Percentiles rank a stretch among this genome's conserved stretches.
phyloP scores from a whole-genome alignment of 2,329 filamentous ascomycete species.

The Trichoderma brevicompactum region DNA sequence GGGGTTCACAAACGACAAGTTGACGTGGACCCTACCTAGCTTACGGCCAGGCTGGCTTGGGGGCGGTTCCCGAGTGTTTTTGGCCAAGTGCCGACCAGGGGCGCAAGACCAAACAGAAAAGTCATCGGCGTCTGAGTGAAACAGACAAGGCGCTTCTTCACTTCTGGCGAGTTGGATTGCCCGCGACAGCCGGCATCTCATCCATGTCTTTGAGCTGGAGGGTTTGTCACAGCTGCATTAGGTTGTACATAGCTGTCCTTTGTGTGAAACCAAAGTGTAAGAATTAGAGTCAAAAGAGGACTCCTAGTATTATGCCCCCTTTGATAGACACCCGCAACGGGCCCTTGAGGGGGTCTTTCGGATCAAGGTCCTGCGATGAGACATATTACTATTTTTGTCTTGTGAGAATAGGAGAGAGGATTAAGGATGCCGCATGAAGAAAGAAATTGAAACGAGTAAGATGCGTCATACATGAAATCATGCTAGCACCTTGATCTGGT shows the following conservation, averaged over 20 bases:
- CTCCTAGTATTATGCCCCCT: background rate
- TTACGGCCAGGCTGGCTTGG: conserved; percentile 19
- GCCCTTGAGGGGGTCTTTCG: background rate
- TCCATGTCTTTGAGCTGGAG: background rate
- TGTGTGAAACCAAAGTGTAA: background rate
- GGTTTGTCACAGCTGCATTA: background rate
- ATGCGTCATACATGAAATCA: conserved; percentile 5
- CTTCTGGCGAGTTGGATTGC: background rate
- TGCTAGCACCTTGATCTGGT: background rate
- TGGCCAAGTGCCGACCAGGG: conserved; percentile 27
- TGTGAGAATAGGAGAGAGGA: background rate
- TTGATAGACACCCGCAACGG: conserved; percentile 2
- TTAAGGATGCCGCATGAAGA: background rate
- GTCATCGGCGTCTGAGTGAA: conserved; percentile 20
- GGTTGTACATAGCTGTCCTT: background rate
- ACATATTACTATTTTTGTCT: background rate
- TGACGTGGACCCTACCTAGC: conserved; percentile 28
- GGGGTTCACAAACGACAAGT: conserved; percentile 29
- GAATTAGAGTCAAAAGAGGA: background rate
- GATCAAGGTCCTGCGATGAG: background rate
- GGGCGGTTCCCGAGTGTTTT: conserved; percentile 23
- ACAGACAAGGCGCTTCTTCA: conserved; percentile 13
- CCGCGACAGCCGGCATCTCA: background rate
- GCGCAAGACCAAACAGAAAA: conserved; percentile 7
- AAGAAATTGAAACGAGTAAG: background rate